phyloP scores from a whole-genome alignment of 2,329 filamentous ascomycete genomes.

The Epichloe sibirici region DNA sequence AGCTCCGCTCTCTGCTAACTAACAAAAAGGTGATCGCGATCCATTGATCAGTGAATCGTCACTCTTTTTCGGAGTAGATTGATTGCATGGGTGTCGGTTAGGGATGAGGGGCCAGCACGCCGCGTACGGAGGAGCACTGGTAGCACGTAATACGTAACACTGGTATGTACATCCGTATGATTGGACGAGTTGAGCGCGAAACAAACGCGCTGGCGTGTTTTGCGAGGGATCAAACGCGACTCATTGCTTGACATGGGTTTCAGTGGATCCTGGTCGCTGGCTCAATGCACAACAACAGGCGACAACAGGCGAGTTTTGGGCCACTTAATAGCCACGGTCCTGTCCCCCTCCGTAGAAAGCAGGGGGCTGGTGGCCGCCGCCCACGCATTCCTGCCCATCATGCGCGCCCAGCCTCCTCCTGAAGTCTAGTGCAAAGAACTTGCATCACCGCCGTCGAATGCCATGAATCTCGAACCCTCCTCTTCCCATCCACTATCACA shows the following conservation, averaged over 20 bases:
- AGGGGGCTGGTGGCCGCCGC: conserved; percentile 11
- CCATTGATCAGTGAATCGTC: too few species aligned
- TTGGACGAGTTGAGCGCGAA: not conserved
- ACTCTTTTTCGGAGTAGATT: too few species aligned
- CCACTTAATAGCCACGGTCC: not conserved
- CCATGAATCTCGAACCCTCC: conserved; percentile 10
- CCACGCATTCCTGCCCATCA: conserved; percentile 7
- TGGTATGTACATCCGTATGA: not conserved
- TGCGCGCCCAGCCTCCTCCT: conserved; percentile 11
- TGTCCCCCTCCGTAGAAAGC: not conserved
- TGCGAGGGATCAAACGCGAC: not conserved
- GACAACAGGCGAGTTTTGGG: not conserved
- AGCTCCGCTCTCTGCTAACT: too few species aligned
- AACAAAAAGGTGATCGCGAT: too few species aligned
- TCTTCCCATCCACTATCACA: conserved; percentile 8
- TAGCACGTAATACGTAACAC: too few species aligned
- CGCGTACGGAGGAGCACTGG: too few species aligned
- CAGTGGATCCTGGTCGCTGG: not conserved
- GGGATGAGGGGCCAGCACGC: too few species aligned
- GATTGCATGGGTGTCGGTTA: too few species aligned
- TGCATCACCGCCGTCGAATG: conserved; percentile 8
- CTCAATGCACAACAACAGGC: not conserved
- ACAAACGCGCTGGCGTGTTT: not conserved
- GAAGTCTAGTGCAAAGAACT: conserved; percentile 1
- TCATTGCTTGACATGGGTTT: not conserved